Conservation (phyloP, 1,284 basidiomycete species). For the Trametes hirsuta region DNA sequence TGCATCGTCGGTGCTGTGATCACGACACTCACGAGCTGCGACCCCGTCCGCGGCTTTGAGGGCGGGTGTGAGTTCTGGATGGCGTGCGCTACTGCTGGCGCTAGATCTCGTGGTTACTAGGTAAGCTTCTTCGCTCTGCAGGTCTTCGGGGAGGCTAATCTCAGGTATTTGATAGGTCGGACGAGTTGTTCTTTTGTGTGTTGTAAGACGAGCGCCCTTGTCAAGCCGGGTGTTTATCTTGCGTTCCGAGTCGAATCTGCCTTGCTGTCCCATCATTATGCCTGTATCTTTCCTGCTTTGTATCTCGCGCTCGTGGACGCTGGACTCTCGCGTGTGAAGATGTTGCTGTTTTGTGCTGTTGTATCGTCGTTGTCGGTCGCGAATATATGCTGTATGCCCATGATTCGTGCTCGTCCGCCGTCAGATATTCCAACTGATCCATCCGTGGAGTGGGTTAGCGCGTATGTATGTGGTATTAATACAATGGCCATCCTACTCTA, state of each 20-base stretch:
- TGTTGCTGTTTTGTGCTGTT: background rate
- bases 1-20: background rate
- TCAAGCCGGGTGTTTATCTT: background rate
- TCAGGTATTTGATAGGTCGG: background rate
- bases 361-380: background rate
- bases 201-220: background rate
- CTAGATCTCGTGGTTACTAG: background rate
- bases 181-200: background rate
- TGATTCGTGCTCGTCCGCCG: background rate
- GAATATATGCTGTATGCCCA: conserved; percentile 4
- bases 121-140: background rate
- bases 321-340: background rate
- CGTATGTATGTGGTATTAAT: conserved; percentile 10
- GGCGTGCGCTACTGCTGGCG: background rate
- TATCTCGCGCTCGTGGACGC: conserved; percentile 3
- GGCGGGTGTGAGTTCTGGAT: background rate
- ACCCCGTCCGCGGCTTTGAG: background rate
- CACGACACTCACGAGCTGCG: conserved; percentile 2
- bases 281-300: background rate
- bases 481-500: conserved; percentile 9
- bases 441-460: background rate
- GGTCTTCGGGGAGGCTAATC: no score
- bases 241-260: background rate
- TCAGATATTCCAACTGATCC: background rate
- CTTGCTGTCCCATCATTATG: background rate